Percentiles rank a stretch among this genome's conserved stretches.
Evolutionary conservation across 805 yeast species (phyloP).

Genomic region (Blastobotrys chiropterorum): DNA sequence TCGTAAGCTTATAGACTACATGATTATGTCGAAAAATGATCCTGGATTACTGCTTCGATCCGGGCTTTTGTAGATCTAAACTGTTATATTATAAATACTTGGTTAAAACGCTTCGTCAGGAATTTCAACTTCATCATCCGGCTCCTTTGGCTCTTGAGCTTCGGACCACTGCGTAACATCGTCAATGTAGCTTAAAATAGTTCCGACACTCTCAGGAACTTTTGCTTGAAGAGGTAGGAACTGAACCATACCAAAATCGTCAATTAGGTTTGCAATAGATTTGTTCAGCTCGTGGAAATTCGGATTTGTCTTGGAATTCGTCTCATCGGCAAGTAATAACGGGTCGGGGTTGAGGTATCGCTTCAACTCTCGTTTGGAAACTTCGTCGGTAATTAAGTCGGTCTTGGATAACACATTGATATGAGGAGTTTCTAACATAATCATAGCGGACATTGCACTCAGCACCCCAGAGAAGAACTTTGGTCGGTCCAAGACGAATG

Average conservation of each 20-base stretch:
- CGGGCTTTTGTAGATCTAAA: too few relatives aligned
- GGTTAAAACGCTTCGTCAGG: background rate
- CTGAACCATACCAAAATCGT: constrained; percentile 98
- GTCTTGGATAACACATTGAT: constrained; percentile 81
- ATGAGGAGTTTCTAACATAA: constrained; percentile 89
- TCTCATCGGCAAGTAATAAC: constrained; percentile 51
- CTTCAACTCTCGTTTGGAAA: constrained; percentile 69
- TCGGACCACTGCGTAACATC: constrained; percentile 98
- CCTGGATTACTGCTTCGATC: too few relatives aligned
- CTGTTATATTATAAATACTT: background rate
- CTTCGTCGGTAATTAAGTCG: constrained; percentile 78
- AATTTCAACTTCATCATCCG: constrained; percentile 56
- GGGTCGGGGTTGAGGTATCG: constrained; percentile 91
- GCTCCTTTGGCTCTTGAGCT: constrained; percentile 94
- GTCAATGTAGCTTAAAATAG: constrained; percentile 85
- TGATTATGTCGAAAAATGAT: too few relatives aligned
- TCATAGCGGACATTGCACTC: constrained; percentile 98
- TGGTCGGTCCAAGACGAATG: constrained; percentile 82
- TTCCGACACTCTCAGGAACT: constrained; percentile 66
- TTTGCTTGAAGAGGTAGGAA: constrained; percentile 84
- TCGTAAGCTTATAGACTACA: background rate
- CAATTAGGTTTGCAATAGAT: constrained; percentile 83
- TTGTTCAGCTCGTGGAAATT: constrained; percentile 67
- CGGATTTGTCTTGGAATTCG: constrained; percentile 47
- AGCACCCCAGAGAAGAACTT: constrained; percentile 94